Base-by-base conservation (phyloP, 1,284 basidiomycete genomes). In the Sanghuangporus baumii region DNA sequence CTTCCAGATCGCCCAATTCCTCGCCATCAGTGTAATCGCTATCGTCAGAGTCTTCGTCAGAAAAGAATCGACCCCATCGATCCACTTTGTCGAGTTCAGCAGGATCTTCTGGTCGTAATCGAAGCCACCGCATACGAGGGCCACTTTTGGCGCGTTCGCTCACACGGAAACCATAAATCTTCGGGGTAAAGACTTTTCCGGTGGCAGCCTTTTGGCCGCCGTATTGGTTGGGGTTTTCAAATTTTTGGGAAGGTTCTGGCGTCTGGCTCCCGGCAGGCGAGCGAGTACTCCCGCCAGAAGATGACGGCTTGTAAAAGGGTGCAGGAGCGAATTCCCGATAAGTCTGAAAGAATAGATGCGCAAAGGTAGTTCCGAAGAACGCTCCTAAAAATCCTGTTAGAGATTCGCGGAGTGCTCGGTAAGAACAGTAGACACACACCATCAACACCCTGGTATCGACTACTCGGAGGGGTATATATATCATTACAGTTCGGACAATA, bases 401-500 rank as follows among this genome's bases (percentile, higher is more conserved):
- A 26, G 14, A 46, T 7, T 37, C 37, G 62, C 23, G 14, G 61
- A 31, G 23, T 43, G 12, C 59, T 47, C 55, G 34, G 40, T 16
- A 31, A 62, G 26, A 34, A 57, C 54, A 40, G 55, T 47, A 43
- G 37, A 76, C 86, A 68, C 86, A 68, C 72, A 89, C 96, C 97
- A 75, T 99, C 97, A 37, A 99, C 94, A 23, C 93, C 92, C 73
- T 95, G 92, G 75, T 95, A 99, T 62, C 96, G 87, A 74, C 92
- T 95, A 76, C 93, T 96, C 3, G 96, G 96, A 2, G 97, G 97
- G 1, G 88, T 84, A 75, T 98, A 99, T 68, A 97, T 93, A 73
- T 99, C 97, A 69, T 96, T 91, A 76, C 97, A 99, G 74, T 97
- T 98, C 8, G 97, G 94, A 75, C 97, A 99, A 76, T 91, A 99